These are phyloP conservation scores for Podospora anserina DNA, from an alignment of 495 filamentous ascomycete species.

Conservation along the genomic window DNA sequence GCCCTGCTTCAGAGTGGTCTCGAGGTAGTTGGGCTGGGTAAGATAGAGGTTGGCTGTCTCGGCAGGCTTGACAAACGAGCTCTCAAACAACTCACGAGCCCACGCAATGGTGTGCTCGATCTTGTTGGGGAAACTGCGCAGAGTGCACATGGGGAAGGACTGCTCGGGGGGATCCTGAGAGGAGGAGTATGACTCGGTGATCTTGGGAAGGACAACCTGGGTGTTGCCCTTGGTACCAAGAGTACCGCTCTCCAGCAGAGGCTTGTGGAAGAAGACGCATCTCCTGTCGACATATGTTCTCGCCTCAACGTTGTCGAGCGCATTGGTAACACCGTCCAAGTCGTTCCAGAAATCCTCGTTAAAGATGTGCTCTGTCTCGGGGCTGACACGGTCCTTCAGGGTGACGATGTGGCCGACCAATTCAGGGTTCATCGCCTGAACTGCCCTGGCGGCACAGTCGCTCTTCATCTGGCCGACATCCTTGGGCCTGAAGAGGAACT, in stretches of 20 bases:
- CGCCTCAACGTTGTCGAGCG: conserved; percentile 96
- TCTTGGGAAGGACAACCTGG: conserved; percentile 83
- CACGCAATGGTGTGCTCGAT: conserved; percentile 99
- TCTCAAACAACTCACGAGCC: conserved; percentile 92
- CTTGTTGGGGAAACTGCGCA: conserved; percentile 95
- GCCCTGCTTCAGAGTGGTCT: conserved; percentile 83
- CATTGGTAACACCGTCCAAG: conserved; percentile 94
- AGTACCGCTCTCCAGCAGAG: conserved; percentile 92
- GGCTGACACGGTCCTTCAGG: conserved; percentile 83
- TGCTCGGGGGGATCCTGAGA: conserved; percentile 98
- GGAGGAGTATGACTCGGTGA: conserved; percentile 97
- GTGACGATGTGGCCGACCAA: conserved; percentile 78
- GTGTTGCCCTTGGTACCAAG: conserved; percentile 98
- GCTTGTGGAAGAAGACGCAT: conserved; percentile 98
- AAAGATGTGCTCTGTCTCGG: conserved; percentile 92
- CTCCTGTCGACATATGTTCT: conserved; percentile 95
- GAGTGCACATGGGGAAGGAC: conserved; percentile 97
- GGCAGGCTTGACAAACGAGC: conserved; percentile 86
- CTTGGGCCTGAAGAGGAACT: conserved; percentile 91
- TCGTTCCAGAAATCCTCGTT: conserved; percentile 89
- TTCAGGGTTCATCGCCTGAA: conserved; percentile 92
- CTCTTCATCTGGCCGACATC: conserved; percentile 98
- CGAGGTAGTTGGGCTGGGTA: conserved; percentile 85
- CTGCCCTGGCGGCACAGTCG: conserved; percentile 85
- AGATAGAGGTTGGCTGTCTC: conserved; percentile 96